Evolutionary conservation across 495 filamentous ascomycete genomes (phyloP).

Genomic region (Talaromyces wortmannii): DNA sequence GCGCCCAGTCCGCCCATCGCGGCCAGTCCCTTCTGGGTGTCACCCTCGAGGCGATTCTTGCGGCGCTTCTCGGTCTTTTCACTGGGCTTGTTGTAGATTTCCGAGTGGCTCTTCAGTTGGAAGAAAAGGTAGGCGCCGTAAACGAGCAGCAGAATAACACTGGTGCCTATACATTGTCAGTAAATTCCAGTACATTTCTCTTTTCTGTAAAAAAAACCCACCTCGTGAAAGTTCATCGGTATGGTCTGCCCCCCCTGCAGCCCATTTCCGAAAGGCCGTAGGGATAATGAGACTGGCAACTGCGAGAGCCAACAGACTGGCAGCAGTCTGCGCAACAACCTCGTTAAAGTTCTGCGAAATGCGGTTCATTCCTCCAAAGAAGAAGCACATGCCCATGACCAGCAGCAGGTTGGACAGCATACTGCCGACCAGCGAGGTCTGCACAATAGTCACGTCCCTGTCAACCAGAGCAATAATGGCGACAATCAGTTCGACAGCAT

Average conservation of each 20-base stretch:
- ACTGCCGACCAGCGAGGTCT: conserved; percentile 85
- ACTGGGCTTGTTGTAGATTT: conserved; percentile 66
- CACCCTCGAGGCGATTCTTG: conserved; percentile 42
- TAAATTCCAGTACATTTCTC: no score
- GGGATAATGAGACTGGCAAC: conserved; percentile 81
- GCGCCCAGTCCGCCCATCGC: conserved; percentile 49
- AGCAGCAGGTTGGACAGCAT: conserved; percentile 89
- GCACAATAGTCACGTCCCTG: conserved; percentile 74
- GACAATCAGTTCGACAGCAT: conserved; percentile 89
- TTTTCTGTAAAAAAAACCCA: conserved; percentile 8
- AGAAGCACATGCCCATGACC: conserved; percentile 91
- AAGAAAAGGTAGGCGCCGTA: conserved; percentile 76
- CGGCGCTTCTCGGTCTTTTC: conserved; percentile 56
- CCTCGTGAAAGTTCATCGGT: conserved; percentile 24
- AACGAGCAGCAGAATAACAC: conserved; percentile 68
- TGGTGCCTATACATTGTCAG: conserved; percentile 39
- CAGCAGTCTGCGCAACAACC: conserved; percentile 87
- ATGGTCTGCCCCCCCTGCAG: conserved; percentile 13
- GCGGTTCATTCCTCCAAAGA: conserved; percentile 76
- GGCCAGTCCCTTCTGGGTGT: conserved; percentile 53
- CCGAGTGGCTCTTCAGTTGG: conserved; percentile 70
- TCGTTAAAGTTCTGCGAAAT: conserved; percentile 86
- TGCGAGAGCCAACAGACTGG: conserved; percentile 72
- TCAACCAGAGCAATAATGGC: conserved; percentile 74
- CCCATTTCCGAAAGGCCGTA: conserved; percentile 69